A percentile compares a stretch with the other conserved stretches of the same genome.
Evolutionary conservation across 257 asterid genomes (phyloP).

Genomic region (Przewalskia tangutica): DNA sequence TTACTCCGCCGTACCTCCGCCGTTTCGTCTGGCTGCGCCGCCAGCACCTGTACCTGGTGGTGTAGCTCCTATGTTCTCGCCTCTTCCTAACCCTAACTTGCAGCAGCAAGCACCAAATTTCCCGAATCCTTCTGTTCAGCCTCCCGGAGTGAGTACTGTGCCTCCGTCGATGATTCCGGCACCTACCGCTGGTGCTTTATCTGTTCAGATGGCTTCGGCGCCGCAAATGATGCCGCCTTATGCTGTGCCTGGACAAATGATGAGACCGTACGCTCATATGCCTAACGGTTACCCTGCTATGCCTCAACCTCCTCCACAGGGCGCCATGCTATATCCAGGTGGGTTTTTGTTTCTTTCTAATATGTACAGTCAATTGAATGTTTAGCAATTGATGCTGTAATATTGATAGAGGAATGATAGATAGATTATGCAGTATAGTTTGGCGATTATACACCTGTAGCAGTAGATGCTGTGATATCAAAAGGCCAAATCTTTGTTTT

Average conservation of each 20-base stretch:
- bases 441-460: not conserved
- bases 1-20: constrained; percentile 22
- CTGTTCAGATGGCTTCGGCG: not conserved
- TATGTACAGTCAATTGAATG: no score
- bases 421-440: not conserved
- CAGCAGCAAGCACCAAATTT: constrained; percentile 10
- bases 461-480: no score
- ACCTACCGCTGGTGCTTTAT: not conserved
- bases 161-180: constrained; percentile 29
- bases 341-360: constrained; percentile 56
- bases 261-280: constrained; percentile 50
- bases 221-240: not conserved
- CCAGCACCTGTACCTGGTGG: constrained; percentile 26
- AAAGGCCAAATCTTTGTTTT: no score
- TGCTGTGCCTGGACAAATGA: constrained; percentile 22
- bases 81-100: constrained; percentile 29
- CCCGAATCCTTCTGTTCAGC: constrained; percentile 41
- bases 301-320: constrained; percentile 51
- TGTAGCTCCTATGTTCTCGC: constrained; percentile 41
- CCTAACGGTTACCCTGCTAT: constrained; percentile 61
- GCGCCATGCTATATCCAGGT: constrained; percentile 80
- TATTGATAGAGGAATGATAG: not conserved
- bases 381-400: not conserved
- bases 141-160: constrained; percentile 56
- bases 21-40: constrained; percentile 49